phyloP scores from a whole-genome alignment of 164 flowering plant genomes.

The Amborella trichopoda region DNA sequence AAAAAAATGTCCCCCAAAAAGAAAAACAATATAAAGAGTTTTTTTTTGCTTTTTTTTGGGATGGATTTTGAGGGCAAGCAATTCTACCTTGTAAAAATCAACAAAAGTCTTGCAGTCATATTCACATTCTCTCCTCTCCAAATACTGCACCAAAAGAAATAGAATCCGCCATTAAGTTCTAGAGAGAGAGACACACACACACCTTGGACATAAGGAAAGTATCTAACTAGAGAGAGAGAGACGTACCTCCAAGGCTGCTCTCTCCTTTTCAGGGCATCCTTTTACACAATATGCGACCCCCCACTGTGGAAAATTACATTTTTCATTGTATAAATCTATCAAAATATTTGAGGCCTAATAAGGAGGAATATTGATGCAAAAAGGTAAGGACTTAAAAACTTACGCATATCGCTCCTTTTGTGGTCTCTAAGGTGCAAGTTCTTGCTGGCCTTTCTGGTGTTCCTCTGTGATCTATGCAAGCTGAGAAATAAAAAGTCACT shows the following conservation, averaged over 20 bases:
- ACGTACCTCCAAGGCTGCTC: constrained; percentile 72
- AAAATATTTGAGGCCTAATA: neutral
- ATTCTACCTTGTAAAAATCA: constrained; percentile 69
- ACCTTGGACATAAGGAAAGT: neutral
- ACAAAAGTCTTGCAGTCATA: constrained; percentile 70
- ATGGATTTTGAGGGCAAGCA: no score
- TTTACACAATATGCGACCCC: constrained; percentile 89
- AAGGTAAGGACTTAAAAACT: constrained; percentile 19
- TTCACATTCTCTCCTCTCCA: constrained; percentile 92
- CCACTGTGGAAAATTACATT: constrained; percentile 43
- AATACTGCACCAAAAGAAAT: constrained; percentile 41
- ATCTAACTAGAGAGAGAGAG: neutral
- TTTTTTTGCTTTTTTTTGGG: no score
- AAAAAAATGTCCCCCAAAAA: no score
- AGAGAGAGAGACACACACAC: neutral
- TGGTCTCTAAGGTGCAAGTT: constrained; percentile 74
- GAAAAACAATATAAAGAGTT: no score
- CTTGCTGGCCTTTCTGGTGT: constrained; percentile 95
- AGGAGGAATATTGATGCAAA: neutral
- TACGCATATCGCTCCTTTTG: constrained; percentile 79
- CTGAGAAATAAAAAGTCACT: constrained; percentile 24
- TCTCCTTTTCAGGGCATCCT: constrained; percentile 78
- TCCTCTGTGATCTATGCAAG: constrained; percentile 98
- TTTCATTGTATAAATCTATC: neutral
- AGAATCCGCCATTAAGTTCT: neutral